Evolutionary conservation across 2,329 filamentous ascomycete species (phyloP).

Genomic region (Tothia fuscella): DNA sequence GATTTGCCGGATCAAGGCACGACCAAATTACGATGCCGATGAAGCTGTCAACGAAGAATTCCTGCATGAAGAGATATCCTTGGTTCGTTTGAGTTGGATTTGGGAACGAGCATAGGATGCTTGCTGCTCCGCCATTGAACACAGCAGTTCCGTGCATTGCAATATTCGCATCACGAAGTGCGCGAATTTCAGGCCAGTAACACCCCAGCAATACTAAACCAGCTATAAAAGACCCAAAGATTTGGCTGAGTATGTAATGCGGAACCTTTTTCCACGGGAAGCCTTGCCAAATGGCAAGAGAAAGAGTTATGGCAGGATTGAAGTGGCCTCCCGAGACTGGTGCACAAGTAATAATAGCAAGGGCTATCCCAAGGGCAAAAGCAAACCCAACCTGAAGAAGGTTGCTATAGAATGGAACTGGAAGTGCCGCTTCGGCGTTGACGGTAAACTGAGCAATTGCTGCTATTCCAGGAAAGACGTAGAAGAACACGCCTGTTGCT

Average conservation of each 20-base stretch:
- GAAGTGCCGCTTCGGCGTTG: slow-evolving; percentile 25
- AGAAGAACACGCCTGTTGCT: slow-evolving; percentile 46
- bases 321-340: slow-evolving; percentile 44
- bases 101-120: slow-evolving; percentile 44
- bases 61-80: slow-evolving; percentile 45
- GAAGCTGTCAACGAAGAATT: slow-evolving; percentile 47
- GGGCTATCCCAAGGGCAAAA: slow-evolving; percentile 45
- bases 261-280: slow-evolving; percentile 44
- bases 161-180: slow-evolving; percentile 3
- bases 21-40: slow-evolving; percentile 48
- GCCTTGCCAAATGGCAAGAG: slow-evolving; percentile 38
- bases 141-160: slow-evolving; percentile 9
- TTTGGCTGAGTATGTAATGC: slow-evolving; percentile 44
- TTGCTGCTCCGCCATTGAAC: slow-evolving; percentile 38
- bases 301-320: slow-evolving; percentile 35
- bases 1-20: slow-evolving; percentile 45
- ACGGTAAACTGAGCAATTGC: slow-evolving; percentile 40
- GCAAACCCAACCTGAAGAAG: slow-evolving; percentile 45
- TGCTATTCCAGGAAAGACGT: slow-evolving; percentile 40
- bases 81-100: slow-evolving; percentile 38
- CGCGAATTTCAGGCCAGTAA: slow-evolving; percentile 7
- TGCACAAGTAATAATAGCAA: slow-evolving; percentile 46
- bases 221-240: slow-evolving; percentile 45
- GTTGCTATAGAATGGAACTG: slow-evolving; percentile 29
- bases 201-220: slow-evolving; percentile 40